Percentiles rank a stretch among this genome's conserved stretches.
These are phyloP conservation scores for Neovahlkampfia damariscottae DNA, from an alignment of 78 protist genomes.

Conservation along the genomic window DNA sequence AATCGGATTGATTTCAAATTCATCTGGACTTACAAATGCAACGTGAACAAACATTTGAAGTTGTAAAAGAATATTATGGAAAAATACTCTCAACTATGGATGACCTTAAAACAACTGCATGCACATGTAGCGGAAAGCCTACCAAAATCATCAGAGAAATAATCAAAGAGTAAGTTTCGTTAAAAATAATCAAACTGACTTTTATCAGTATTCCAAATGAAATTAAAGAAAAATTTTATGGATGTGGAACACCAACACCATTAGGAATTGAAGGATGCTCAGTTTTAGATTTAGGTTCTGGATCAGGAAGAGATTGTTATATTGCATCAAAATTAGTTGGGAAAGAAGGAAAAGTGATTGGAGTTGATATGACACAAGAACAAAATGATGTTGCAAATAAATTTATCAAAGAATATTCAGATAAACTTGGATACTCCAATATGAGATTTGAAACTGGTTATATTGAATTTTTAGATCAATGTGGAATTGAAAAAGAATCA, in stretches of 20 bases:
- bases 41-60: constrained; percentile 1
- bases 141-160: constrained; percentile 12
- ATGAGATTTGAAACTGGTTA: constrained; percentile 40
- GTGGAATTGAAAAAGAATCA: constrained; percentile 24
- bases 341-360: constrained; percentile 26
- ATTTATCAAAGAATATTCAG: constrained; percentile 15
- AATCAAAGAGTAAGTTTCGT: no score
- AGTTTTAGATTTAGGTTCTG: constrained; percentile 67
- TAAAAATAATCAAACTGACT: background rate
- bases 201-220: constrained; percentile 20
- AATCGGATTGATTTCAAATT: no score
- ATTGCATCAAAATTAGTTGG: constrained; percentile 31
- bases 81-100: constrained; percentile 24
- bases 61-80: constrained; percentile 55
- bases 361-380: constrained; percentile 76
- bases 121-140: constrained; percentile 17
- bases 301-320: constrained; percentile 63
- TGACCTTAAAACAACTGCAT: constrained; percentile 57
- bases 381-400: constrained; percentile 46
- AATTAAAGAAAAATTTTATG: constrained; percentile 43
- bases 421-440: constrained; percentile 18
- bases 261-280: constrained; percentile 1
- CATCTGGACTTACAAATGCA: no score
- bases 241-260: constrained; percentile 56
- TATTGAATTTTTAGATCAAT: constrained; percentile 46